phyloP scores from a whole-genome alignment of 306 rosid species.

The Benincasa hispida region DNA sequence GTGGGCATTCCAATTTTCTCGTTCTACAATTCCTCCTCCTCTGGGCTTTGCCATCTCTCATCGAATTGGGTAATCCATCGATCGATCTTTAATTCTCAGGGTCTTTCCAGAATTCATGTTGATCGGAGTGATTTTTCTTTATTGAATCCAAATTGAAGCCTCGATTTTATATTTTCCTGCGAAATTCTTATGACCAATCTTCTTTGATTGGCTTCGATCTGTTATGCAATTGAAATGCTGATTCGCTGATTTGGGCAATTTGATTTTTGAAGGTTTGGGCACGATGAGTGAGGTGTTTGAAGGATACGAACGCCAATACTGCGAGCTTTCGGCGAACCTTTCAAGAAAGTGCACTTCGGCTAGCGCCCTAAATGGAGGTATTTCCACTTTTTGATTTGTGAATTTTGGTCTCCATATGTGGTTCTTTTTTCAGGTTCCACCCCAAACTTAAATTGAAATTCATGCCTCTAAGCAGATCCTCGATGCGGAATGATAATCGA shows the following conservation, averaged over 20 bases:
- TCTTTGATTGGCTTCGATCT: neutral
- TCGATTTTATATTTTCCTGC: neutral
- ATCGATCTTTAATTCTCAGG: neutral
- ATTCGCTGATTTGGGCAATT: neutral
- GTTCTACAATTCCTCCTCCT: neutral
- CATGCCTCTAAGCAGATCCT: neutral
- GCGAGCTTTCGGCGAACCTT: conserved; percentile 68
- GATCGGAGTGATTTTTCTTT: neutral
- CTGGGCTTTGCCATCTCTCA: neutral
- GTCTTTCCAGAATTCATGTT: neutral
- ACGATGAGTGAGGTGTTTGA: conserved; percentile 83
- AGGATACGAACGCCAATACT: conserved; percentile 80
- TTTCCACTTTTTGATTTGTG: neutral
- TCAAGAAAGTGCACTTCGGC: conserved; percentile 55
- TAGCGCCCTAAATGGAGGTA: conserved; percentile 71
- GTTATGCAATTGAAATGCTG: neutral
- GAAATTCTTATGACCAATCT: neutral
- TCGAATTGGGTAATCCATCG: neutral
- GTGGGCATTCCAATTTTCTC: neutral
- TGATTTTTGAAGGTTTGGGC: conserved; percentile 8
- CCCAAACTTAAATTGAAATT: neutral
- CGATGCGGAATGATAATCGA: neutral
- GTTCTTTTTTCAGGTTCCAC: neutral
- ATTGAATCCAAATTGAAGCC: neutral
- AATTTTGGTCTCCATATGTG: neutral